Conservation (phyloP, 2,329 filamentous ascomycete species). For the Epichloe bromicola region DNA sequence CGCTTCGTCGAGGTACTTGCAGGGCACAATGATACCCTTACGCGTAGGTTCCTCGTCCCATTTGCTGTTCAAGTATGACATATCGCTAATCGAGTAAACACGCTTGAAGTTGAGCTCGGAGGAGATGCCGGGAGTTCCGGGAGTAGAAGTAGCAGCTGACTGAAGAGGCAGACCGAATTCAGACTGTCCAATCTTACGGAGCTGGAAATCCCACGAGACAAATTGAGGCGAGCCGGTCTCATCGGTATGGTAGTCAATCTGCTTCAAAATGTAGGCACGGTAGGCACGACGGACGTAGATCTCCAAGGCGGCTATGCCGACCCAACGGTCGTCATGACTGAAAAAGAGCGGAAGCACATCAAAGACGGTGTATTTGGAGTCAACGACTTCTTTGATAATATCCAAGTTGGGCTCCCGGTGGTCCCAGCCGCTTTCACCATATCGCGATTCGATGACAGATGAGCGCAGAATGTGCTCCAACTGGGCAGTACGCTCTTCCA, state of each 20-base stretch:
- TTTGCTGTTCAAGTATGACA: constrained; percentile 73
- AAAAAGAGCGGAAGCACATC: constrained; percentile 95
- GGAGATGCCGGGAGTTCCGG: constrained; percentile 54
- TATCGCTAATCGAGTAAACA: constrained; percentile 89
- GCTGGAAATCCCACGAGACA: constrained; percentile 89
- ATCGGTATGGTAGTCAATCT: constrained; percentile 77
- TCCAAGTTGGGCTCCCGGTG: constrained; percentile 86
- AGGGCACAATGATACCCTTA: constrained; percentile 89
- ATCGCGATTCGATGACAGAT: constrained; percentile 90
- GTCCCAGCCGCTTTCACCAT: constrained; percentile 93
- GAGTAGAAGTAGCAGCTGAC: constrained; percentile 71
- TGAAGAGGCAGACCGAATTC: constrained; percentile 76
- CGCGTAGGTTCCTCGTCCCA: constrained; percentile 64
- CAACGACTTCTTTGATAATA: constrained; percentile 91
- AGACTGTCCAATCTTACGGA: constrained; percentile 83
- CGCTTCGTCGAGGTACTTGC: constrained; percentile 85
- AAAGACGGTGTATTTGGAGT: constrained; percentile 97
- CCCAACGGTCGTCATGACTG: constrained; percentile 85
- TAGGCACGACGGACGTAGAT: constrained; percentile 95
- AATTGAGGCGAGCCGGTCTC: constrained; percentile 57
- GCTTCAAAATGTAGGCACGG: constrained; percentile 85
- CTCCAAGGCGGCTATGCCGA: constrained; percentile 83
- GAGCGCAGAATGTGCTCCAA: constrained; percentile 98
- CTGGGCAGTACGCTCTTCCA: constrained; percentile 87
- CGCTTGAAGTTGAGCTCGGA: constrained; percentile 55